Percentiles rank a stretch among this genome's conserved stretches.
phyloP scores from a whole-genome alignment of 1,139 yeast genomes.

The Arxiozyma slooffiae region DNA sequence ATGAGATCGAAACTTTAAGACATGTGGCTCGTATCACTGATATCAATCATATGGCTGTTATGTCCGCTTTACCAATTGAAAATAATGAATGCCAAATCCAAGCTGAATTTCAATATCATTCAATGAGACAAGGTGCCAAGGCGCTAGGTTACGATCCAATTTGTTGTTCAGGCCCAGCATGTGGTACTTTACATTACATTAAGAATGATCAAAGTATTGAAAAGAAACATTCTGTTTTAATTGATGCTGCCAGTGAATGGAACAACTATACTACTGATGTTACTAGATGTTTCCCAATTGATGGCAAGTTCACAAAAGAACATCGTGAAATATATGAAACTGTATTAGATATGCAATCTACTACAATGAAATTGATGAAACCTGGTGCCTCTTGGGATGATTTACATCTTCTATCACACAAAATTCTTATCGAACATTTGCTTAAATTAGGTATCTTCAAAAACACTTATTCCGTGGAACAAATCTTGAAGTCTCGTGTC shows the following conservation, averaged over 20 bases:
- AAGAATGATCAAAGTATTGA: conserved; percentile 64
- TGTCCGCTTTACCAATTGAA: conserved; percentile 87
- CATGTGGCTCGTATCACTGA: conserved; percentile 81
- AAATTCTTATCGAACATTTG: conserved; percentile 61
- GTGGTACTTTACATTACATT: conserved; percentile 85
- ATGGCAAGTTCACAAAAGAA: conserved; percentile 82
- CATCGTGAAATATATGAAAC: conserved; percentile 71
- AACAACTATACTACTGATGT: conserved; percentile 85
- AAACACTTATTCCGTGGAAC: conserved; percentile 48
- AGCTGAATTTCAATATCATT: conserved; percentile 90
- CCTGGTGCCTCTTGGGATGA: conserved; percentile 87
- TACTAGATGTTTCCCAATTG: conserved; percentile 87
- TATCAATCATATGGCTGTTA: conserved; percentile 79
- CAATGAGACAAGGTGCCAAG: conserved; percentile 88
- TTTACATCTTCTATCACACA: conserved; percentile 70
- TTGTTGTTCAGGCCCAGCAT: conserved; percentile 86
- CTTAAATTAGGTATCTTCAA: conserved; percentile 68
- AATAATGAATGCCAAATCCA: conserved; percentile 83
- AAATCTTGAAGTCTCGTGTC: conserved; percentile 57
- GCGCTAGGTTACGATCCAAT: conserved; percentile 87
- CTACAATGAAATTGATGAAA: conserved; percentile 56
- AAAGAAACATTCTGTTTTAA: conserved; percentile 56
- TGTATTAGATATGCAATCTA: conserved; percentile 76
- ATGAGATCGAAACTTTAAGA: conserved; percentile 64
- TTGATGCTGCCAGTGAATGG: conserved; percentile 99